Evolutionary conservation across 306 rosid species (phyloP), one percentile per base, ranked within the genome.

Genomic region (Heteromeles arbutifolia): DNA sequence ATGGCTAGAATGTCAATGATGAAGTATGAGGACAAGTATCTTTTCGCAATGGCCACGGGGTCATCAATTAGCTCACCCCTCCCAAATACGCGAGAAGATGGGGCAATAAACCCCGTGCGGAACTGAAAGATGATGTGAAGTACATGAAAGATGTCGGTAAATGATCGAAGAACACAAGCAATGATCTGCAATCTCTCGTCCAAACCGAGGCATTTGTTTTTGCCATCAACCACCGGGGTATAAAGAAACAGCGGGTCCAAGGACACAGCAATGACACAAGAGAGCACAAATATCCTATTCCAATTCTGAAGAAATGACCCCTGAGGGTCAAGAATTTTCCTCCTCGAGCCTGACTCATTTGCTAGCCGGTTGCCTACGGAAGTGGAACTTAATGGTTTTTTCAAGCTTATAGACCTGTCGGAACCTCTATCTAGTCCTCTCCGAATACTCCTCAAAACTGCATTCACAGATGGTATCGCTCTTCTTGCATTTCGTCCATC

Each of bases 31-130:
- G 67, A 78, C 26, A 95, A 59, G 82, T 95, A 95, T 88, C 90
- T 88, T 75, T 76, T 89, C 48, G 87, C 87, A 72, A 95, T 95
- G 62, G 89, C 87, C 13, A 26, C 2, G 43, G 79, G 80, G 80
- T 96, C 93, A 31, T 72, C 74, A 67, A 86, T 77, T 15, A 85
- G 82, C 74, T 89, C 98, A 10, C 96, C 96, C 81, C 97, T 88
- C 70, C 99, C 99, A 41, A 92, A 96, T 21, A 92, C 91, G 43
- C 90, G 88, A 41, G 97, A 92, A 76, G 97, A 85, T 70, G 99
- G 96, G 15, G 92, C 92, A 25, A 96, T 87, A 61, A 90, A 92
- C 26, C 98, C 98, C 1, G 97, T 96, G 32, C 85, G 89, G 72
- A 96, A 96, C 75, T 92, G 89, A 82, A 89, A 89, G 79, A 89